Conservation (phyloP, 83 land plant genomes). For the Picea engelmannii region DNA sequence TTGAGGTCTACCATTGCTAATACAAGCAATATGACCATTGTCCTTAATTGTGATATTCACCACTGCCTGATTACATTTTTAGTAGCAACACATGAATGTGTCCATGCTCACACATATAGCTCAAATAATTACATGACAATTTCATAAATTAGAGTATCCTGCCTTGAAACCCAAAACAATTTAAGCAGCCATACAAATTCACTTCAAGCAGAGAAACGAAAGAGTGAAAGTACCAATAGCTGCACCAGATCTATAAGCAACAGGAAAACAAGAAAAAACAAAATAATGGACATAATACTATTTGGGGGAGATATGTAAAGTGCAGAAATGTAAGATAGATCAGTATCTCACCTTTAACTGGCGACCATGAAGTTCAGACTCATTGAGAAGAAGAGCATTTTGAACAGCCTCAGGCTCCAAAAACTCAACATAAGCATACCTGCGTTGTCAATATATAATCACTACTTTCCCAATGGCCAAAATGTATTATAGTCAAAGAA, state of each 20-base stretch:
- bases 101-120: neutral
- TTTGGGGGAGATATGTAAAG: neutral
- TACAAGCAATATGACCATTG: neutral
- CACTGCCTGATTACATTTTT: neutral
- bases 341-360: conserved; percentile 59
- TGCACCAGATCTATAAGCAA: neutral
- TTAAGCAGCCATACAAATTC: neutral
- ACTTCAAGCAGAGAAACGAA: neutral
- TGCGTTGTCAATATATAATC: conserved; percentile 7
- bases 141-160: neutral
- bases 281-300: neutral
- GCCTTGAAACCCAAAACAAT: neutral
- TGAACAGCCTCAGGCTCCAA: conserved; percentile 86
- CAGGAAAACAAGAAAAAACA: neutral
- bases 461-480: neutral
- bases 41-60: neutral
- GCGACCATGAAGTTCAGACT: conserved; percentile 89
- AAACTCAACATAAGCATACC: conserved; percentile 92
- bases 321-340: conserved; percentile 7
- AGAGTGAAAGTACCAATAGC: neutral
- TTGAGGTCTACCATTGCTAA: neutral
- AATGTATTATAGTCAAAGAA: neutral
- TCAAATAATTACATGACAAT: neutral
- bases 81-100: neutral
- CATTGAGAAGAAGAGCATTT: conserved; percentile 79